Evolutionary conservation across 768 basidiomycete genomes (phyloP).

Genomic region (Psilocybe tampanensis): DNA sequence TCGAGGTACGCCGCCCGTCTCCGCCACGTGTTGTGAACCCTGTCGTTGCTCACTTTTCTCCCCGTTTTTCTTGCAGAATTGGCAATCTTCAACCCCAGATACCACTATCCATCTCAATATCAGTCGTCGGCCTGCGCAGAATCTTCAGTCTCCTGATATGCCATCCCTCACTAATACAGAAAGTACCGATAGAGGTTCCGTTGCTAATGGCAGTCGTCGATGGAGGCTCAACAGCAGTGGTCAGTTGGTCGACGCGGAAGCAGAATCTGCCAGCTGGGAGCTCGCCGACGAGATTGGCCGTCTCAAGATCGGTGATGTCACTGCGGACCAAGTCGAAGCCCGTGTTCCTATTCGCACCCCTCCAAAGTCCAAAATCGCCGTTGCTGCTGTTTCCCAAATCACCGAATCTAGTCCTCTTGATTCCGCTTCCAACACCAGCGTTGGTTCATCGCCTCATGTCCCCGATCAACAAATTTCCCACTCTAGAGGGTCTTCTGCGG

Average conservation of each 20-base stretch:
- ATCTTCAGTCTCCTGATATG: slow-evolving; percentile 44
- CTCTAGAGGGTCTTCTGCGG: slow-evolving; percentile 83
- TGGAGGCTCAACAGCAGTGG: slow-evolving; percentile 70
- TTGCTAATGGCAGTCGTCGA: slow-evolving; percentile 44
- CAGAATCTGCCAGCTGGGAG: slow-evolving; percentile 62
- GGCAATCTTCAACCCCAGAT: slow-evolving; percentile 45
- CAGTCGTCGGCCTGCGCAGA: slow-evolving; percentile 38
- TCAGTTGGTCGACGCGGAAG: slow-evolving; percentile 61
- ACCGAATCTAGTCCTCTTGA: slow-evolving; percentile 74
- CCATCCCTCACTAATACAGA: slow-evolving; percentile 44
- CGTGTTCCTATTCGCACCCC: slow-evolving; percentile 63
- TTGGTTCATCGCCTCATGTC: slow-evolving; percentile 71
- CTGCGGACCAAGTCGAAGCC: slow-evolving; percentile 53
- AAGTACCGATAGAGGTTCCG: slow-evolving; percentile 34
- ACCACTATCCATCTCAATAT: slow-evolving; percentile 37
- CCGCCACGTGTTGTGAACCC: slow-evolving; percentile 35
- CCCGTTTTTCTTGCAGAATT: slow-evolving; percentile 39
- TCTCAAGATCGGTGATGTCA: slow-evolving; percentile 64
- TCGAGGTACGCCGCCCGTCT: slow-evolving; percentile 44
- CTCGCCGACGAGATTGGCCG: slow-evolving; percentile 74
- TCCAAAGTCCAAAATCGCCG: slow-evolving; percentile 62
- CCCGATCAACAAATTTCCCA: slow-evolving; percentile 75
- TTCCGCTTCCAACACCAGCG: slow-evolving; percentile 69
- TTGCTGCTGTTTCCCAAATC: slow-evolving; percentile 54
- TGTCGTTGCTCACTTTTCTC: slow-evolving; percentile 16